Conservation (phyloP, 352 stramenopile species). For the Phytophthora multivora region DNA sequence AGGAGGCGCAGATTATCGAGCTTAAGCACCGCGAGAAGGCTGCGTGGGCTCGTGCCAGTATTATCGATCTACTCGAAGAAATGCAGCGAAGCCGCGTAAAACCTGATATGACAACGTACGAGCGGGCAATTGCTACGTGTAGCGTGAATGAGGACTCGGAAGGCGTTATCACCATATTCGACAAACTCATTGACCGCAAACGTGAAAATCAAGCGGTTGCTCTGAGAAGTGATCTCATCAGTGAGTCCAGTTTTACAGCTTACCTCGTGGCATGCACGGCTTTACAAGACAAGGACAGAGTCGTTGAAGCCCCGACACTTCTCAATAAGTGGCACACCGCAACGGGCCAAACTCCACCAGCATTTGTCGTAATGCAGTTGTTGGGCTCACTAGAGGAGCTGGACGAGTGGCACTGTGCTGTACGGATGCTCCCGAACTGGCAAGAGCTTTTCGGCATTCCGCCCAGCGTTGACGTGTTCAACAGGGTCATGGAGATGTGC, state of each 20-base stretch:
- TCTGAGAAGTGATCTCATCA: conserved; percentile 36
- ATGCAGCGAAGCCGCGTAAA: conserved; percentile 44
- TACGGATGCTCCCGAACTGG: conserved; percentile 56
- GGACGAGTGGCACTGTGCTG: conserved; percentile 50
- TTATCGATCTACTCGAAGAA: conserved; percentile 38
- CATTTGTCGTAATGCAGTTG: conserved; percentile 45
- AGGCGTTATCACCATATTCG: conserved; percentile 46
- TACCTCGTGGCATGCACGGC: conserved; percentile 48
- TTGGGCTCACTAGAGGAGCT: conserved; percentile 53
- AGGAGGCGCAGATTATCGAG: conserved; percentile 4
- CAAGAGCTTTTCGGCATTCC: conserved; percentile 40
- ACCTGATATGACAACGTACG: conserved; percentile 34
- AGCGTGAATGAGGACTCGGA: conserved; percentile 43
- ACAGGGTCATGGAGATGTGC: conserved; percentile 68
- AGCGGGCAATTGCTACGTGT: conserved; percentile 47
- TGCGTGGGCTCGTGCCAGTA: conserved; percentile 26
- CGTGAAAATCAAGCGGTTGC: background rate
- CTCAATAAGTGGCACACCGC: conserved; percentile 46
- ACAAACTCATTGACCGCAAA: conserved; percentile 33
- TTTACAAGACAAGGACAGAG: conserved; percentile 35
- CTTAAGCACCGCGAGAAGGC: conserved; percentile 24
- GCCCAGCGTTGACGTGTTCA: conserved; percentile 56
- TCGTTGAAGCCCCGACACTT: conserved; percentile 37
- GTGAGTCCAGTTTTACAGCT: conserved; percentile 39
- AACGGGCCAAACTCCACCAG: conserved; percentile 29